Conservation (phyloP, 2,329 filamentous ascomycete species). For the Xylariaceae sp. region DNA sequence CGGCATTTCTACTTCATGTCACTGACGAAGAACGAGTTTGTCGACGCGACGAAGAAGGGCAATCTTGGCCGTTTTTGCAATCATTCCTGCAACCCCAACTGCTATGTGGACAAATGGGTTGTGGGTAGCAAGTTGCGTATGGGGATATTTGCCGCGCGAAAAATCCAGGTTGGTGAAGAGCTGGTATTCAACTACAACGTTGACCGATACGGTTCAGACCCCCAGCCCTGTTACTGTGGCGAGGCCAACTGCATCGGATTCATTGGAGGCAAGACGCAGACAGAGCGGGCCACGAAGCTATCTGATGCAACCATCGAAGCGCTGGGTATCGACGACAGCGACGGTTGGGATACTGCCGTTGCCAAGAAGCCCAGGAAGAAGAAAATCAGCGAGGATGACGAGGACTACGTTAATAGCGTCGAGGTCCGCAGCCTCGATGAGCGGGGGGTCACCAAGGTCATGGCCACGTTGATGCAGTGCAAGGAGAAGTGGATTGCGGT, state of each 20-base stretch:
- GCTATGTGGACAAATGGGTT: slow-evolving; percentile 99
- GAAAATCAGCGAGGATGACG: slow-evolving; percentile 84
- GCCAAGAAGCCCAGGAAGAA: slow-evolving; percentile 90
- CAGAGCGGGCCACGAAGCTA: slow-evolving; percentile 87
- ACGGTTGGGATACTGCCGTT: slow-evolving; percentile 86
- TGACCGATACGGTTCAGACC: slow-evolving; percentile 93
- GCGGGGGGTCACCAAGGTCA: slow-evolving; percentile 32
- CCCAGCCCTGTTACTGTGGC: slow-evolving; percentile 93
- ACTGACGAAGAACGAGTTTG: slow-evolving; percentile 89
- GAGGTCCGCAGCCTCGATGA: slow-evolving; percentile 30
- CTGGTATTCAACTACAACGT: slow-evolving; percentile 99
- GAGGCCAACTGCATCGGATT: slow-evolving; percentile 93
- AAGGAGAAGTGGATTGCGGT: slow-evolving; percentile 99
- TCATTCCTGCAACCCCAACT: slow-evolving; percentile 97
- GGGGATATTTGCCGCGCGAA: slow-evolving; percentile 92
- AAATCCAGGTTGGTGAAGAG: slow-evolving; percentile 84
- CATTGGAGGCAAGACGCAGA: slow-evolving; percentile 97
- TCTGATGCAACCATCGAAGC: slow-evolving; percentile 87
- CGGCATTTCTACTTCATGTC: slow-evolving; percentile 99
- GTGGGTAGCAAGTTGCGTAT: slow-evolving; percentile 95
- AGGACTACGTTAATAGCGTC: slow-evolving; percentile 86
- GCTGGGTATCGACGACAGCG: slow-evolving; percentile 86
- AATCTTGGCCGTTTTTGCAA: slow-evolving; percentile 98
- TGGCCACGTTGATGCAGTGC: slow-evolving; percentile 86
- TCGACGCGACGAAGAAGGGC: slow-evolving; percentile 94